These are phyloP conservation scores for Penicillium macrosclerotiorum DNA, from an alignment of 495 filamentous ascomycete genomes.

Conservation along the genomic window DNA sequence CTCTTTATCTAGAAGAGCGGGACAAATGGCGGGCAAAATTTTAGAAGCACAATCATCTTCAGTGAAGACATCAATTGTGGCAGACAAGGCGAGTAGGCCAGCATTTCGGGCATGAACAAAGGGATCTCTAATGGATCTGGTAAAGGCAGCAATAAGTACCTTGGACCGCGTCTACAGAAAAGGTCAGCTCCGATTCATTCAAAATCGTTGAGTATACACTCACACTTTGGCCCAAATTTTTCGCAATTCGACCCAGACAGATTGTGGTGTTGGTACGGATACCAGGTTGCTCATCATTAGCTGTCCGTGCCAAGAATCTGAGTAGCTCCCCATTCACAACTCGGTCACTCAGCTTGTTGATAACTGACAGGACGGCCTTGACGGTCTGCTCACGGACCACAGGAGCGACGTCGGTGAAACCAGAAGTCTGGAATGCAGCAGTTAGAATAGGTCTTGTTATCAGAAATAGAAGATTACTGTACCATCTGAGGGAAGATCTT, in stretches of 20 bases:
- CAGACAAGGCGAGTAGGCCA: slow-evolving; percentile 77
- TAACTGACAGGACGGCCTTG: slow-evolving; percentile 82
- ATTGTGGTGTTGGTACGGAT: slow-evolving; percentile 98
- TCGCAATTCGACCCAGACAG: slow-evolving; percentile 92
- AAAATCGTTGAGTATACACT: slow-evolving; percentile 8
- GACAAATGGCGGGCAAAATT: slow-evolving; percentile 80
- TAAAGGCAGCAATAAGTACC: slow-evolving; percentile 89
- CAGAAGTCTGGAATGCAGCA: slow-evolving; percentile 72
- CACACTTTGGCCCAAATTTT: slow-evolving; percentile 73
- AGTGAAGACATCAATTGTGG: slow-evolving; percentile 79
- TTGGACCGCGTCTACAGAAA: slow-evolving; percentile 67
- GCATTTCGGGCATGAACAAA: slow-evolving; percentile 93
- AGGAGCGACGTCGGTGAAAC: slow-evolving; percentile 88
- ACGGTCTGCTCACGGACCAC: slow-evolving; percentile 93
- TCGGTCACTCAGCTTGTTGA: slow-evolving; percentile 86
- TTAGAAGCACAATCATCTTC: slow-evolving; percentile 87
- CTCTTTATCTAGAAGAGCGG: slow-evolving; percentile 80
- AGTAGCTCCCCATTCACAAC: slow-evolving; percentile 91
- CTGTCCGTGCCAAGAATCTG: slow-evolving; percentile 88
- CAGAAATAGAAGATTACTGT: slow-evolving; percentile 12
- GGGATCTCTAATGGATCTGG: slow-evolving; percentile 82
- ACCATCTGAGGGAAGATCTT: slow-evolving; percentile 96
- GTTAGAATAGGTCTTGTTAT: not conserved
- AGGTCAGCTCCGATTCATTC: too few species aligned
- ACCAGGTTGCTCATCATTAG: slow-evolving; percentile 95